phyloP scores from a whole-genome alignment of 441 rosid species.

The Adansonia madagascariensis region DNA sequence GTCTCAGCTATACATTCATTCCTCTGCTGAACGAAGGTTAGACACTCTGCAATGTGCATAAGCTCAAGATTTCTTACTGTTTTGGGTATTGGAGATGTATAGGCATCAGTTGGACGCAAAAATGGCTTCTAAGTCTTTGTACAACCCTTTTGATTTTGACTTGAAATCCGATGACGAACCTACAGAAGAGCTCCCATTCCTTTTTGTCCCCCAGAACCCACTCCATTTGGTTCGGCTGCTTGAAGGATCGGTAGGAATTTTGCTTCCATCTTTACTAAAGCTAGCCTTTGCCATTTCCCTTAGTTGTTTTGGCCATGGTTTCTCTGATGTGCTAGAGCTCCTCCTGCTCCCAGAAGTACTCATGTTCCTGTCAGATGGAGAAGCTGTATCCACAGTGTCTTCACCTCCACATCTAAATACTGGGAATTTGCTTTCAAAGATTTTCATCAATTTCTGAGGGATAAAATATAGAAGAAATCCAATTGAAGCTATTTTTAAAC shows the following conservation, averaged over 20 bases:
- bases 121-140: constrained; percentile 86
- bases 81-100: neutral
- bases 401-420: constrained; percentile 33
- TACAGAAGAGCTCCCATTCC: constrained; percentile 62
- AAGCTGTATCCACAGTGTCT: constrained; percentile 43
- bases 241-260: constrained; percentile 66
- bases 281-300: constrained; percentile 84
- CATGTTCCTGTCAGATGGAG: constrained; percentile 49
- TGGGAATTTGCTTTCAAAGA: constrained; percentile 52
- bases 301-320: constrained; percentile 73
- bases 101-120: constrained; percentile 67
- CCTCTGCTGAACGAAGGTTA: too few species aligned
- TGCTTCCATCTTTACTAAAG: constrained; percentile 61
- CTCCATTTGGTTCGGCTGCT: constrained; percentile 71
- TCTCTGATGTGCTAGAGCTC: constrained; percentile 64
- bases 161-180: constrained; percentile 60
- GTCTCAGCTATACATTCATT: too few species aligned
- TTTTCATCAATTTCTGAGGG: constrained; percentile 50
- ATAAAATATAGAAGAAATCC: constrained; percentile 61
- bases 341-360: constrained; percentile 59
- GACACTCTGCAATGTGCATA: too few species aligned
- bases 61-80: neutral
- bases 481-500: constrained; percentile 62
- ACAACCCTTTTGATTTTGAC: constrained; percentile 58
- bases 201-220: constrained; percentile 63